phyloP scores from a whole-genome alignment of 305 asterid genomes.

The Solanum hybrid region DNA sequence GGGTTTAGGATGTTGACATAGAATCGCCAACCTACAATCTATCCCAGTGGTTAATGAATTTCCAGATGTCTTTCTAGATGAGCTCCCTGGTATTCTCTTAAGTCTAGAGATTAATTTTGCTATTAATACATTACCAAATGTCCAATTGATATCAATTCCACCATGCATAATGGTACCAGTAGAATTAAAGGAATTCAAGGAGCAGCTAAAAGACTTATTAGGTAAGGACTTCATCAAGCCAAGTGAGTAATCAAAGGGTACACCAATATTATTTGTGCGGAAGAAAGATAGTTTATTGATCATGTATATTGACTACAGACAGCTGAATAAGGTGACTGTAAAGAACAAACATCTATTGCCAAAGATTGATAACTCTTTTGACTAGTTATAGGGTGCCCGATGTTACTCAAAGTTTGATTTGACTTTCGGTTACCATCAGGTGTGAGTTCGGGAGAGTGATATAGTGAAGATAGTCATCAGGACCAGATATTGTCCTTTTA shows the following conservation, averaged over 20 bases:
- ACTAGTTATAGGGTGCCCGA: neutral
- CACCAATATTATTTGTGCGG: neutral
- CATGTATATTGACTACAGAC: neutral
- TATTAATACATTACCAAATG: neutral
- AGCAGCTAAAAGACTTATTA: no score
- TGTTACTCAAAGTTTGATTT: neutral
- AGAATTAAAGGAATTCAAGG: neutral
- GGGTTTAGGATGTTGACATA: neutral
- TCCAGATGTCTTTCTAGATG: neutral
- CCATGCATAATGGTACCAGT: neutral
- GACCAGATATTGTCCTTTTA: neutral
- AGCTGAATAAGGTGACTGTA: neutral
- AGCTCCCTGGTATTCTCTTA: neutral
- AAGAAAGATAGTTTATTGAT: neutral
- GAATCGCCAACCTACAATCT: neutral
- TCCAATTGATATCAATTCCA: neutral
- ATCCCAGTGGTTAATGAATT: no score
- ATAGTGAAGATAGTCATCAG: neutral
- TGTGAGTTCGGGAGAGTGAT: neutral
- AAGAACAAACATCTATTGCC: neutral
- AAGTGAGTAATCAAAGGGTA: neutral
- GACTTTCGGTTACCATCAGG: neutral
- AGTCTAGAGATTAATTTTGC: neutral
- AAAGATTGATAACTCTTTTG: neutral
- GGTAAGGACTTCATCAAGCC: neutral